Percentiles rank a stretch among this genome's conserved stretches.
phyloP scores from a whole-genome alignment of 345 rosid species.

The Citrus cavaleriei region DNA sequence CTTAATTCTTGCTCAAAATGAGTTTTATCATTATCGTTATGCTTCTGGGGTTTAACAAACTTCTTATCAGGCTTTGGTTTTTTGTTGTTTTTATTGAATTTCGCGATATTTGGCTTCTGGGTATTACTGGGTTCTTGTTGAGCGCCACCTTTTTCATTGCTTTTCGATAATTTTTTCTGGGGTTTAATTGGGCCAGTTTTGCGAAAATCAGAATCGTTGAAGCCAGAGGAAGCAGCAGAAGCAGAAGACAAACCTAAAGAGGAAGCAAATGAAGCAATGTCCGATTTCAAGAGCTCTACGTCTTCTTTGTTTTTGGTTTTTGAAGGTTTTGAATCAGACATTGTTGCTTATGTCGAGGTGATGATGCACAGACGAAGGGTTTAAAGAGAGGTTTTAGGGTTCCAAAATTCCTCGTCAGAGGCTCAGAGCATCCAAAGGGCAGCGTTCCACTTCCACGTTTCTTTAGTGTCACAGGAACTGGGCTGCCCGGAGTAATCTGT shows the following conservation, averaged over 20 bases:
- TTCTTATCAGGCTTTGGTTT: constrained; percentile 3
- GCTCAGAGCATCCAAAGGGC: background rate
- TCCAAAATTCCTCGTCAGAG: background rate
- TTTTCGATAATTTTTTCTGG: constrained; percentile 11
- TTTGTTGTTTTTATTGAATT: background rate
- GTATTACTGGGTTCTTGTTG: constrained; percentile 15
- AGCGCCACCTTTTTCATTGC: background rate
- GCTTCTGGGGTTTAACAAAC: background rate
- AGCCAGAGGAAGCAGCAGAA: constrained; percentile 57
- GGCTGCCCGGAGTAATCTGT: no score
- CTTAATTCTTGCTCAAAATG: background rate
- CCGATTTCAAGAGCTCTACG: constrained; percentile 46
- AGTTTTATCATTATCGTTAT: background rate
- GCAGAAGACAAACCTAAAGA: constrained; percentile 70
- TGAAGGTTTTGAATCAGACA: constrained; percentile 40
- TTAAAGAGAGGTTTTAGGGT: constrained; percentile 2
- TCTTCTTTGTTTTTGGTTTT: constrained; percentile 9
- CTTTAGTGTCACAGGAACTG: no score
- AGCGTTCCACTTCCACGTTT: background rate
- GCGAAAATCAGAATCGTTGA: constrained; percentile 71
- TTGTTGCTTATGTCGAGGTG: constrained; percentile 1
- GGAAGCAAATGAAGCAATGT: constrained; percentile 75
- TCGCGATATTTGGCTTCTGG: constrained; percentile 16
- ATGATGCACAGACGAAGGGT: background rate
- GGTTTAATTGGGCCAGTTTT: constrained; percentile 32